Conservation (phyloP, 352 stramenopile species). For the Peronospora belbahrii region DNA sequence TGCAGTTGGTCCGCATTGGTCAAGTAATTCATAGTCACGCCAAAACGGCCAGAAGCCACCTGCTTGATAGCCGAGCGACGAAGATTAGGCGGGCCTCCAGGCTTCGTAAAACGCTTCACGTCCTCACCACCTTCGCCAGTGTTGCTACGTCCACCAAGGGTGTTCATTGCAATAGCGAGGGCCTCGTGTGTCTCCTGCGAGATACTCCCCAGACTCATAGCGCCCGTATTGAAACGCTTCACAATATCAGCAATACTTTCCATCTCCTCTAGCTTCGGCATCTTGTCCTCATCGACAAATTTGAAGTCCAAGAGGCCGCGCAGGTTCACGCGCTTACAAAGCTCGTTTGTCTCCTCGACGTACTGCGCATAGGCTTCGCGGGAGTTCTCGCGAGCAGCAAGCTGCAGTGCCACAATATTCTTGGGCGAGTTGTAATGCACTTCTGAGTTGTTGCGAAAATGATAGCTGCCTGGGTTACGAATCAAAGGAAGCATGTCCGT, state of each 20-base stretch:
- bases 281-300: constrained; percentile 82
- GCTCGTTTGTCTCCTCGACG: constrained; percentile 84
- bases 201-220: constrained; percentile 95
- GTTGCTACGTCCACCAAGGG: constrained; percentile 90
- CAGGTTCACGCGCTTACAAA: constrained; percentile 86
- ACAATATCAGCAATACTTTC: constrained; percentile 91
- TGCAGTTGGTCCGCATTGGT: constrained; percentile 96
- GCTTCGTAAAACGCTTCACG: constrained; percentile 55
- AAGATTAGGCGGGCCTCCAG: constrained; percentile 34
- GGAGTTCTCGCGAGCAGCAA: constrained; percentile 88
- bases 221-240: constrained; percentile 94
- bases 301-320: constrained; percentile 93
- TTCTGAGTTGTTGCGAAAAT: constrained; percentile 92
- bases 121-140: constrained; percentile 95
- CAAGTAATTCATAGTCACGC: constrained; percentile 95
- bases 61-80: constrained; percentile 92
- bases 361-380: constrained; percentile 91
- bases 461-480: constrained; percentile 93
- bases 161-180: constrained; percentile 93
- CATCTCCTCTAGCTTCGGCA: constrained; percentile 89
- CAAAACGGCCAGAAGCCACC: constrained; percentile 93
- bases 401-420: constrained; percentile 93
- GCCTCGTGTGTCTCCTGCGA: constrained; percentile 94
- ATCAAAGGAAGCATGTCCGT: constrained; percentile 78
- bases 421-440: constrained; percentile 94